Conservation (phyloP, 805 yeast genomes). For the Myxozyma udenii region DNA sequence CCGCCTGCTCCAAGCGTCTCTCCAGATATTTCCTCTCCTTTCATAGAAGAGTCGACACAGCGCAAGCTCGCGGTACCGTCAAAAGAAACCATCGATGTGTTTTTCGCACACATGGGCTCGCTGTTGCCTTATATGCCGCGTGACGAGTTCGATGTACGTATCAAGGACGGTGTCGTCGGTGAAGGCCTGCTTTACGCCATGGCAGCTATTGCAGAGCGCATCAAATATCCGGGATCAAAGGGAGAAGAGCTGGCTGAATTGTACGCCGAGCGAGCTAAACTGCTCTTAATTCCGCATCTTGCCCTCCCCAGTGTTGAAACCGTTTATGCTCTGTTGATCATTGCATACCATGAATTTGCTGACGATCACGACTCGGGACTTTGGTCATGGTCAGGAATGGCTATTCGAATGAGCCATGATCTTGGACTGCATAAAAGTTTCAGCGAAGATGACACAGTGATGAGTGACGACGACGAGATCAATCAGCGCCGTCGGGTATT, state of each 20-base stretch:
- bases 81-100: constrained; percentile 15
- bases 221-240: constrained; percentile 8
- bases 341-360: constrained; percentile 35
- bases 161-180: constrained; percentile 29
- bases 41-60: not conserved
- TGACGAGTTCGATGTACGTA: constrained; percentile 27
- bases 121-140: constrained; percentile 31
- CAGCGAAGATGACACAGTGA: not conserved
- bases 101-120: constrained; percentile 29
- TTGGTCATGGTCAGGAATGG: constrained; percentile 37
- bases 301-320: constrained; percentile 34
- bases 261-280: constrained; percentile 33
- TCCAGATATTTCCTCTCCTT: not conserved
- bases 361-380: constrained; percentile 35
- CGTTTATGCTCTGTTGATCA: constrained; percentile 32
- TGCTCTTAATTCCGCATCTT: constrained; percentile 32
- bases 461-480: constrained; percentile 16
- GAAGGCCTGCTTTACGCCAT: constrained; percentile 34
- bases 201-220: constrained; percentile 31
- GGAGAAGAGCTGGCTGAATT: constrained; percentile 25
- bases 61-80: constrained; percentile 15
- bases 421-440: constrained; percentile 33
- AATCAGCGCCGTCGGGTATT: constrained; percentile 30
- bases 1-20: not conserved
- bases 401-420: constrained; percentile 36